Evolutionary conservation across 768 basidiomycete species (phyloP).

Genomic region (Trametes cubensis): DNA sequence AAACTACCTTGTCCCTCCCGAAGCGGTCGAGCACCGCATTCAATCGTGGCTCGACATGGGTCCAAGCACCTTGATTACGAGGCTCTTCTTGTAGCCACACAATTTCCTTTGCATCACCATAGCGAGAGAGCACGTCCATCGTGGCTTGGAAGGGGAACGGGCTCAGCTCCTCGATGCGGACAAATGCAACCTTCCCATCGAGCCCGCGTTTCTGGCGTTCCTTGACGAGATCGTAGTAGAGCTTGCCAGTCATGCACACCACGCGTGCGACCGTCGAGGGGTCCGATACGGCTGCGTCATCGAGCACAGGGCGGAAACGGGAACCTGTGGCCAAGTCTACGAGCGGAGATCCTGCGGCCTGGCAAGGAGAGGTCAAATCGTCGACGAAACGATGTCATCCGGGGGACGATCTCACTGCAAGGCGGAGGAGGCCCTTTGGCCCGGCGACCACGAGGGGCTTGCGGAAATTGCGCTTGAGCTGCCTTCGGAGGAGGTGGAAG

Average conservation of each 20-base stretch:
- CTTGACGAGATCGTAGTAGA: slow-evolving; percentile 85
- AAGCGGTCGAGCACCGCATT: slow-evolving; percentile 47
- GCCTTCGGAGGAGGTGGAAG: slow-evolving; percentile 89
- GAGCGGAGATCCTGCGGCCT: slow-evolving; percentile 77
- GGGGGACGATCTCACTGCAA: slow-evolving; percentile 57
- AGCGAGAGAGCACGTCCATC: slow-evolving; percentile 46
- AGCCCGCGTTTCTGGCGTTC: slow-evolving; percentile 57
- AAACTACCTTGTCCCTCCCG: slow-evolving; percentile 45
- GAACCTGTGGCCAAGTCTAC: slow-evolving; percentile 61
- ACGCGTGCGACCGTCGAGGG: slow-evolving; percentile 55
- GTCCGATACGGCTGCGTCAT: slow-evolving; percentile 46
- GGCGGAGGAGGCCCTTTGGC: slow-evolving; percentile 81
- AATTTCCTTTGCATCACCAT: slow-evolving; percentile 45
- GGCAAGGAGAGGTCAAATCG: background rate
- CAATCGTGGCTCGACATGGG: slow-evolving; percentile 64
- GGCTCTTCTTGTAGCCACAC: slow-evolving; percentile 89
- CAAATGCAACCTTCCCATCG: slow-evolving; percentile 57
- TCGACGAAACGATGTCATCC: background rate
- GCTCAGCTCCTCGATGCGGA: slow-evolving; percentile 83
- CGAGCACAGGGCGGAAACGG: slow-evolving; percentile 68
- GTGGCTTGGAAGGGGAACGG: slow-evolving; percentile 82
- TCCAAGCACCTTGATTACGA: slow-evolving; percentile 82
- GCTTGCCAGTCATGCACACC: slow-evolving; percentile 78
- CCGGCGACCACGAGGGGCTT: slow-evolving; percentile 85
- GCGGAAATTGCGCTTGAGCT: slow-evolving; percentile 81